These are phyloP conservation scores for Teratosphaeria viscida DNA, from an alignment of 2,329 filamentous ascomycete genomes.

Conservation along the genomic window DNA sequence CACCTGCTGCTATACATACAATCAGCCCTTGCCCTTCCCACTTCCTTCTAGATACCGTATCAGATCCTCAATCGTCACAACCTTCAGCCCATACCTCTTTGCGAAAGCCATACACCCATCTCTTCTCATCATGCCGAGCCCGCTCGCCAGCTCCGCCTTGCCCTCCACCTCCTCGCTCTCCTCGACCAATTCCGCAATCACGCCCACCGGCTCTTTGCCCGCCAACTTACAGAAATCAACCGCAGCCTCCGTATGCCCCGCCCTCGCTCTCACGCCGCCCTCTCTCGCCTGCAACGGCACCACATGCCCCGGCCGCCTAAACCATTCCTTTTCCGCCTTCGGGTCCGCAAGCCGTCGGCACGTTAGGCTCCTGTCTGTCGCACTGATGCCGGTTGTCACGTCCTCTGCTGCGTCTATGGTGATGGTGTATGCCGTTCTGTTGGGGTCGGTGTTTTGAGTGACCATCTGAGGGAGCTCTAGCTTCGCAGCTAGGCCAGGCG, in stretches of 20 bases:
- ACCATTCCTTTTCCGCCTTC: constrained; percentile 44
- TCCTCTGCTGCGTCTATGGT: constrained; percentile 67
- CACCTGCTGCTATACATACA: not conserved
- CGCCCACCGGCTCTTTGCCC: constrained; percentile 64
- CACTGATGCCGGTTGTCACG: constrained; percentile 81
- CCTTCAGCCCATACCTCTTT: constrained; percentile 75
- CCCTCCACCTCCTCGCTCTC: constrained; percentile 67
- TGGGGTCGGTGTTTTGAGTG: constrained; percentile 60
- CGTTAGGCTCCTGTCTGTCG: constrained; percentile 74
- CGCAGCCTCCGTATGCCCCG: constrained; percentile 87
- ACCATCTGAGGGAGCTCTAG: constrained; percentile 90
- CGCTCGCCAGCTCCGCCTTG: constrained; percentile 51
- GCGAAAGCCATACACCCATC: constrained; percentile 86
- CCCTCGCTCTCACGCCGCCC: constrained; percentile 69
- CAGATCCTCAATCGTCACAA: constrained; percentile 91
- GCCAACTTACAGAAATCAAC: constrained; percentile 82
- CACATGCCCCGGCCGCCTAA: constrained; percentile 81
- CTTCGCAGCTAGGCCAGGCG: constrained; percentile 54
- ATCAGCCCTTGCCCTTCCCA: constrained; percentile 41
- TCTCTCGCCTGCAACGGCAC: constrained; percentile 69
- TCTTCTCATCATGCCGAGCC: constrained; percentile 79
- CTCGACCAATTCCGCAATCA: constrained; percentile 86
- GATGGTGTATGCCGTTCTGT: constrained; percentile 86
- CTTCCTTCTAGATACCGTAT: constrained; percentile 64
- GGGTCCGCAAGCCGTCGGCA: constrained; percentile 68